Evolutionary conservation across 2,329 filamentous ascomycete species (phyloP).

Genomic region (Ophiocordyceps camponoti-saundersi): DNA sequence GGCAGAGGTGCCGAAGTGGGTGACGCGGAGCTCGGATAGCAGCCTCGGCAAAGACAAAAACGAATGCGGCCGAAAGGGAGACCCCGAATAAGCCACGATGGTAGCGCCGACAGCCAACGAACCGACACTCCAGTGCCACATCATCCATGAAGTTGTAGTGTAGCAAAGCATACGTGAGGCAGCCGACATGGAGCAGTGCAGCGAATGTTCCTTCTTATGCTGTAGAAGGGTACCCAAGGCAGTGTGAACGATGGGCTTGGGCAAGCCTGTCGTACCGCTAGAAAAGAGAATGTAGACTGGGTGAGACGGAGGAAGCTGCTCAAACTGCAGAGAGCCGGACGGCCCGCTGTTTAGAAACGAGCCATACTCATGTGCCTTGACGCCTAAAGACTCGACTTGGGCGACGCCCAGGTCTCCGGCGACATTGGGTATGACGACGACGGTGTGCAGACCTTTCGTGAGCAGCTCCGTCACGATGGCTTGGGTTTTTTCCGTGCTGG

Average conservation of each 20-base stretch:
- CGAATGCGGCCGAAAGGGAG: constrained; percentile 66
- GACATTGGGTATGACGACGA: constrained; percentile 61
- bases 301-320: constrained; percentile 66
- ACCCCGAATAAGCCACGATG: constrained; percentile 80
- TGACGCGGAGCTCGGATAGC: constrained; percentile 66
- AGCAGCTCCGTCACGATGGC: constrained; percentile 54
- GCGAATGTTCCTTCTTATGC: constrained; percentile 88
- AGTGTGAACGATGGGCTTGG: constrained; percentile 91
- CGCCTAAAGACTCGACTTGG: constrained; percentile 19
- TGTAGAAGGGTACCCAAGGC: constrained; percentile 80
- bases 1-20: constrained; percentile 87
- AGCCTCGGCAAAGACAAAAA: constrained; percentile 69
- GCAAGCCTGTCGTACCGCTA: constrained; percentile 70
- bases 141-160: constrained; percentile 96
- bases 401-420: constrained; percentile 24
- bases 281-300: constrained; percentile 91
- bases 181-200: constrained; percentile 67
- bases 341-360: constrained; percentile 25
- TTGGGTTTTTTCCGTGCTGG: constrained; percentile 61
- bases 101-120: constrained; percentile 70
- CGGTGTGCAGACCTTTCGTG: constrained; percentile 42
- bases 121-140: constrained; percentile 96
- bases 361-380: constrained; percentile 26
- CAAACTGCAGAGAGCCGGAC: constrained; percentile 41
- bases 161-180: constrained; percentile 75